phyloP scores from a whole-genome alignment of 345 rosid species.

The Garcia nutans region DNA sequence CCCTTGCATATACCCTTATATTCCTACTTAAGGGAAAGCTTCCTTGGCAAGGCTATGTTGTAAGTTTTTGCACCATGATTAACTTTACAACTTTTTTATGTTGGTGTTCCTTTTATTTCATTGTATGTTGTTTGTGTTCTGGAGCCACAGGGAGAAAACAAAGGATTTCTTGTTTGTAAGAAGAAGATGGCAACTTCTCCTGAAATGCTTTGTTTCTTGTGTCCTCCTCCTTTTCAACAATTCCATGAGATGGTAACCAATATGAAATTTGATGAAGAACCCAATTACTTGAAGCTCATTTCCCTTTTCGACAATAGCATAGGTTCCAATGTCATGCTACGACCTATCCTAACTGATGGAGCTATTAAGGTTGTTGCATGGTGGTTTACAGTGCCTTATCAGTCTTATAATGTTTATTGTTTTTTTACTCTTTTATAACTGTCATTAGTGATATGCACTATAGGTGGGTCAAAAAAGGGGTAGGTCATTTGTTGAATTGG shows the following conservation, averaged over 20 bases:
- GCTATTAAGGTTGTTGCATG: constrained; percentile 24
- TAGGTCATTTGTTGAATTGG: constrained; percentile 13
- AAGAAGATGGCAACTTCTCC: constrained; percentile 28
- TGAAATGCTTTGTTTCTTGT: constrained; percentile 27
- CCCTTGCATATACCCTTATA: constrained; percentile 28
- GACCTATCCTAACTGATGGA: constrained; percentile 28
- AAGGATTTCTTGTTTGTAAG: constrained; percentile 31
- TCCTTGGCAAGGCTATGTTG: constrained; percentile 29
- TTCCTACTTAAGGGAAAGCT: constrained; percentile 27
- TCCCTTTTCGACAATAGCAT: constrained; percentile 24
- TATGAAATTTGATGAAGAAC: constrained; percentile 31
- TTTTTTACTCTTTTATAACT: not conserved
- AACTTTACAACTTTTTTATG: not conserved
- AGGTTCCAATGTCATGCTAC: constrained; percentile 8
- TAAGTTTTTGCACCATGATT: constrained; percentile 9
- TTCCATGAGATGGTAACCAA: constrained; percentile 25
- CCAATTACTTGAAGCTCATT: constrained; percentile 24
- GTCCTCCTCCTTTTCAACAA: constrained; percentile 27
- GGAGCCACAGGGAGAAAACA: constrained; percentile 28
- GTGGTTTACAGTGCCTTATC: not conserved
- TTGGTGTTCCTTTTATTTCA: not conserved
- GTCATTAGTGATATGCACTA: not conserved
- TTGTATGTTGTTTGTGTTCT: not conserved
- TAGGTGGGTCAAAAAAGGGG: constrained; percentile 30
- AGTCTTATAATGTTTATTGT: not conserved